Base-by-base conservation (phyloP, 176 grass and related monocot species). In the Alopecurus myosuroides region DNA sequence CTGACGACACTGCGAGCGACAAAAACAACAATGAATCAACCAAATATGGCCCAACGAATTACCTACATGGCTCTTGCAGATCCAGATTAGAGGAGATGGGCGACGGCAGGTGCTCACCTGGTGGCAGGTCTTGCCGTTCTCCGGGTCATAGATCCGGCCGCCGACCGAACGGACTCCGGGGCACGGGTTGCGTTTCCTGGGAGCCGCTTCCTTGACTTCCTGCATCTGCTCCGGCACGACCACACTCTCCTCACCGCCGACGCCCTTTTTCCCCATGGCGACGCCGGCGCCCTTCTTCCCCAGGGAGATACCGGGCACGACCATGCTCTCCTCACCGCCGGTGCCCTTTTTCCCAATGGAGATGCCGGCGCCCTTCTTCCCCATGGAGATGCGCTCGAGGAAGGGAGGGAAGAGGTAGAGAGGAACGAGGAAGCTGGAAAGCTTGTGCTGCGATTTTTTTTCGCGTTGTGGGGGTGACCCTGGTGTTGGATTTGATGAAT, bases 71-170 rank as follows among this genome's bases (percentile, higher is more conserved):
- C 20, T 78, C 25, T 20, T 39, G 11, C 9, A 77, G 22, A 77
- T 50, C 30, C 22, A 48, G 40, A 28, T n/a, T 10, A 19, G 52
- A 44, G 6, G 17, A 57, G 23, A 23, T 22, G 42, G 11, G 13
- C 30, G 6, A 44, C 76, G 55, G 36, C 25, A 60, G 76, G 23
- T 11, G 52, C 73, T 44, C 29, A 95, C 96, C 89, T 98, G 93
- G 83, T 98, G 93, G 87, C 96, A 98, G 53, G 93, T 88, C 81
- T 94, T 95, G 66, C 93, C 85, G 19, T 95, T 86, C 85, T 93
- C 51, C 29, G 93, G 82, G 37, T 98, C 91, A 75, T 92, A 92
- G 79, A 90, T 95, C 71, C 93, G 92, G 48, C 65, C 36, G 7
- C 92, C 88, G 66, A 91, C 65, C 28, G 89, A 53, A 46, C 92